Evolutionary conservation across 176 grass and related monocot genomes (phyloP).

Genomic region (Paspalum notatum): DNA sequence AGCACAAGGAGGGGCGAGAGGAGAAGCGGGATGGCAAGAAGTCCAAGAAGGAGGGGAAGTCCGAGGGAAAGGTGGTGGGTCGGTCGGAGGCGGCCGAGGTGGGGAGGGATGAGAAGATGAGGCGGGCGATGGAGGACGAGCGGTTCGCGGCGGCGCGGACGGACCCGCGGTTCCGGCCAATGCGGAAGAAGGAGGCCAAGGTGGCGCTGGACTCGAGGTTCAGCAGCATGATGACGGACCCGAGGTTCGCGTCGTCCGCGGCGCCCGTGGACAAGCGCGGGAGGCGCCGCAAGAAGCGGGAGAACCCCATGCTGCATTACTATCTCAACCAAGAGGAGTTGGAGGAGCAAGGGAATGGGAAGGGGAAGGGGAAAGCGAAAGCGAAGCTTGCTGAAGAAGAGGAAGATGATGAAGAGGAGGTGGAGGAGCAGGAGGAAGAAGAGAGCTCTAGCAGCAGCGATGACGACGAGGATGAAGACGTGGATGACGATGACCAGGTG

Average conservation of each 20-base stretch:
- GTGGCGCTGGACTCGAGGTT: conserved; percentile 79
- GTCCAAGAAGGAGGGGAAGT: conserved; percentile 40
- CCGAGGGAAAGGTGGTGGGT: background rate
- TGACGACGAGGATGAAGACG: conserved; percentile 51
- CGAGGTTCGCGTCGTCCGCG: conserved; percentile 53
- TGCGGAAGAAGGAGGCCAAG: conserved; percentile 80
- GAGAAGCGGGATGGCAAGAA: conserved; percentile 38
- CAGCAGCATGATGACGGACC: conserved; percentile 64
- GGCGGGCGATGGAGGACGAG: conserved; percentile 58
- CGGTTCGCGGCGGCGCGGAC: conserved; percentile 59
- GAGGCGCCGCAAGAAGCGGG: conserved; percentile 53
- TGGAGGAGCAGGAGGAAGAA: conserved; percentile 44
- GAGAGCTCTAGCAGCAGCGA: conserved; percentile 52
- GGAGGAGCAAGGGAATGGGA: conserved; percentile 18
- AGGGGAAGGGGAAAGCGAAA: conserved; percentile 7
- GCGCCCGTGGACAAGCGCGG: conserved; percentile 85
- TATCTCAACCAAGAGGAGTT: conserved; percentile 68
- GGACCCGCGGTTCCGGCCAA: conserved; percentile 70
- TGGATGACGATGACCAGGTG: conserved; percentile 65
- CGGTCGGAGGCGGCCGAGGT: background rate
- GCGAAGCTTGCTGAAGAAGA: conserved; percentile 28
- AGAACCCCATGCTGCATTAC: conserved; percentile 72
- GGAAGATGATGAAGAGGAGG: conserved; percentile 35
- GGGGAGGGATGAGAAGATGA: conserved; percentile 41
- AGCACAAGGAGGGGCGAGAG: conserved; percentile 44